phyloP scores from a whole-genome alignment of 2,329 filamentous ascomycete genomes.

The Aspergillus ochraceus region DNA sequence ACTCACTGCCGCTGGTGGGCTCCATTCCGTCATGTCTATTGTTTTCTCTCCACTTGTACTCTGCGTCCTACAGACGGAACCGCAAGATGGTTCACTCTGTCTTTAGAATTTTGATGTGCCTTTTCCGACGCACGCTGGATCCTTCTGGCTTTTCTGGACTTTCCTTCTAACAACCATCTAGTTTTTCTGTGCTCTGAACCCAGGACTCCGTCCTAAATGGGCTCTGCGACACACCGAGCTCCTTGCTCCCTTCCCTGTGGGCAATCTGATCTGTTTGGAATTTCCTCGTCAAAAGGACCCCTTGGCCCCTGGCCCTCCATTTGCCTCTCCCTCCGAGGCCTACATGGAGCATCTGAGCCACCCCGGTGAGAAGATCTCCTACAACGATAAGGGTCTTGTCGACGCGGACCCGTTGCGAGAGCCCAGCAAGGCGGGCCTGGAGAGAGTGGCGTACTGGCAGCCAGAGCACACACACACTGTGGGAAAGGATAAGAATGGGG shows the following conservation, averaged over 20 bases:
- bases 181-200: slow-evolving; percentile 63
- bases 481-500: slow-evolving; percentile 47
- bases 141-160: background rate
- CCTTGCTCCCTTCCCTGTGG: slow-evolving; percentile 46
- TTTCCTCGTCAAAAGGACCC: slow-evolving; percentile 73
- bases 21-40: slow-evolving; percentile 2
- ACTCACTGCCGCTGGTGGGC: slow-evolving; percentile 1
- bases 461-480: slow-evolving; percentile 57
- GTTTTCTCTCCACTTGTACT: slow-evolving; percentile 5
- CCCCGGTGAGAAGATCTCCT: slow-evolving; percentile 67
- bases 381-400: slow-evolving; percentile 56
- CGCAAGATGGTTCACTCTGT: background rate
- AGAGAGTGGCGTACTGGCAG: slow-evolving; percentile 54
- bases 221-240: slow-evolving; percentile 55
- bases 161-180: slow-evolving; percentile 25
- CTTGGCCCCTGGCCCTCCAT: slow-evolving; percentile 68
- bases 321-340: slow-evolving; percentile 65
- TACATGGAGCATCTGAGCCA: slow-evolving; percentile 70
- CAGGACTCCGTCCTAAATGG: slow-evolving; percentile 55
- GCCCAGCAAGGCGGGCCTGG: slow-evolving; percentile 39
- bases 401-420: slow-evolving; percentile 48
- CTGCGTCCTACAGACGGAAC: slow-evolving; percentile 5
- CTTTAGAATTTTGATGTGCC: slow-evolving; percentile 1
- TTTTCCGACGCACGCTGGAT: background rate
- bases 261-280: slow-evolving; percentile 65